Base-by-base conservation (phyloP, 2,329 filamentous ascomycete species). In the Alternaria consortialis region DNA sequence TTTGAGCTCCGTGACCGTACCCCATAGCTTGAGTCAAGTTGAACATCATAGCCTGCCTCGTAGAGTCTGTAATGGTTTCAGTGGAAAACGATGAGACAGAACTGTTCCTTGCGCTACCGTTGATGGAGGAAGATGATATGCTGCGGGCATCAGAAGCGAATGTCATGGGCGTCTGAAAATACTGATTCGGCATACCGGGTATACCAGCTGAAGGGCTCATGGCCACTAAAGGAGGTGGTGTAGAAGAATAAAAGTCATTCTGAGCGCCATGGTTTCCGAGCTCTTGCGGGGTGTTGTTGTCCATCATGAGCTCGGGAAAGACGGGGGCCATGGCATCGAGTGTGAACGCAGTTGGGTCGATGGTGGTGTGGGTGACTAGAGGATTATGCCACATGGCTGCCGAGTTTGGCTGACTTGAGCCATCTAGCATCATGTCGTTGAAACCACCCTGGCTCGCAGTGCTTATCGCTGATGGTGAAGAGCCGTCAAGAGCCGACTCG, bases 381-480 rank as follows among this genome's bases (percentile, higher is more conserved):
- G 74, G 71, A 29, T 76, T 76, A 43, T 79, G 75, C 79, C 79
- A 80, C 72, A 79, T 75, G 37, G 74, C 67, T 52, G 71, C 66
- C 17, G 77, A 77, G 27, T 76, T 75, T 31, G 74, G 72, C 56
- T 79, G 77, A 23, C 79, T 79, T 29, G 80, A 82, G 31, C 92
- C 92, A 78, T 97, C 93, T 59, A 95, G 84, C 90, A 97, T 93
- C 61, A 93, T 88, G 76, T 98, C 95, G 79, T 92, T 96, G 78
- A 94, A 91, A 52, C 90, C 92, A 77, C 91, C 94, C 74, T 96
- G 94, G 80, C 94, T 98, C 60, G 92, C 92, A 43, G 92, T 97
- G 82, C 94, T 98, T 78, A 98, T 94, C 47, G 93, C 93, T 8
- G 95, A 98, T 15, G 95, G 95, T 13, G 95, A 98, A 11, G 95